Conservation (phyloP, 163 green algal genomes). For the Chloroidium sp. region DNA sequence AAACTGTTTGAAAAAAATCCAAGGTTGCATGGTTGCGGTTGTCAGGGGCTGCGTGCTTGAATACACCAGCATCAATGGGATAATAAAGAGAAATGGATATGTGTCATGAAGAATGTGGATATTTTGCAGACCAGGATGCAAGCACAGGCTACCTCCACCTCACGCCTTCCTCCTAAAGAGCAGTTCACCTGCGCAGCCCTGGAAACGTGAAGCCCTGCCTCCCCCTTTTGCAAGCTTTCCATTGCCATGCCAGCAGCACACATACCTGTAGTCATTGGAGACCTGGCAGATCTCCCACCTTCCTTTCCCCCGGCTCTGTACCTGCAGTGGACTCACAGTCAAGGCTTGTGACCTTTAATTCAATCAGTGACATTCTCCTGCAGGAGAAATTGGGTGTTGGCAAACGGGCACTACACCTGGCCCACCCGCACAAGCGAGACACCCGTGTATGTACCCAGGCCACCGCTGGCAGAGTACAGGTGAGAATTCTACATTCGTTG, state of each 20-base stretch:
- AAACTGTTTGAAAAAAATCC: too few relatives aligned
- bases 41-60: not conserved
- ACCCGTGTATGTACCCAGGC: not conserved
- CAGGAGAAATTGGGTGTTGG: not conserved
- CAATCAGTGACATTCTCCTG: not conserved
- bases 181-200: constrained; percentile 1
- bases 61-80: not conserved
- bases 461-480: too few relatives aligned
- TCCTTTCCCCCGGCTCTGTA: too few relatives aligned
- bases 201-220: not conserved
- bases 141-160: constrained; percentile 18
- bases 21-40: too few relatives aligned
- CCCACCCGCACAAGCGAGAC: not conserved
- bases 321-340: too few relatives aligned
- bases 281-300: too few relatives aligned
- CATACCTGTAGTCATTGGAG: too few relatives aligned
- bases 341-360: too few relatives aligned
- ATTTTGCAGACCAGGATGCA: constrained; percentile 47
- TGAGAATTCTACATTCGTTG: too few relatives aligned
- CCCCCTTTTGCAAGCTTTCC: not conserved
- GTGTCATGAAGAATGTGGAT: not conserved
- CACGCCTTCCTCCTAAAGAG: not conserved
- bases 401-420: not conserved
- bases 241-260: not conserved
- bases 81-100: not conserved